Evolutionary conservation across 2,329 filamentous ascomycete species (phyloP), one percentile per base, ranked within the genome.

Genomic region (Huntiella savannae): DNA sequence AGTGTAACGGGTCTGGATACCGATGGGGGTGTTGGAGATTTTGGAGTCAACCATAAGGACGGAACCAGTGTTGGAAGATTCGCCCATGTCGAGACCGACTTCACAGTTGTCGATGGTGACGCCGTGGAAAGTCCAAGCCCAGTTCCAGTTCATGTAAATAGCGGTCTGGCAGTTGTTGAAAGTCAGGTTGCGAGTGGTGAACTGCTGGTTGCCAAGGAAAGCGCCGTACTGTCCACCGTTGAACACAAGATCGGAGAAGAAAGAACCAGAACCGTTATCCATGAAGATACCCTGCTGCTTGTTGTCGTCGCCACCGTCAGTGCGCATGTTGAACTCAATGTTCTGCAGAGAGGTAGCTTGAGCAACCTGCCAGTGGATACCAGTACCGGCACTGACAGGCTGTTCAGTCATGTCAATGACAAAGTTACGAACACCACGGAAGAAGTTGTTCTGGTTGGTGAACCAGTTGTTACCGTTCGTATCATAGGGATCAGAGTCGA

Each of bases 131-230:
- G 79, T 76, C 79, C 82, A 92, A 13, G 77, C 68, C 85, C 85
- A 93, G 65, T 88, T 83, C 85, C 85, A 93, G 67, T 86, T 86
- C 77, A 91, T 81, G 63, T 74, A 84, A 52, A 93, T 76, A 51
- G 82, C 85, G 2, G 83, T 92, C 57, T 83, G 71, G 66, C 82
- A 87, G 60, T 73, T 70, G 59, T 82, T 83, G 70, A 92, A 92
- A 33, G 71, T 80, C 58, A 91, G 57, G 62, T 92, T 91, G 53
- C 84, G 79, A 22, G 77, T 79, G 35, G 83, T 88, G 62, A 88
- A 91, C 62, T 93, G 85, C 63, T 93, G 85, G 62, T 78, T 86
- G 43, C 85, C 85, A 19, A 88, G 66, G 63, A 84, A 88, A 54
- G 78, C 77, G 46, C 85, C 83, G 53, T 78, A 77, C 53, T 73